Evolutionary conservation across 495 filamentous ascomycete species (phyloP), one percentile per base, ranked within the genome.

Genomic region (Geopyxis carbonaria): DNA sequence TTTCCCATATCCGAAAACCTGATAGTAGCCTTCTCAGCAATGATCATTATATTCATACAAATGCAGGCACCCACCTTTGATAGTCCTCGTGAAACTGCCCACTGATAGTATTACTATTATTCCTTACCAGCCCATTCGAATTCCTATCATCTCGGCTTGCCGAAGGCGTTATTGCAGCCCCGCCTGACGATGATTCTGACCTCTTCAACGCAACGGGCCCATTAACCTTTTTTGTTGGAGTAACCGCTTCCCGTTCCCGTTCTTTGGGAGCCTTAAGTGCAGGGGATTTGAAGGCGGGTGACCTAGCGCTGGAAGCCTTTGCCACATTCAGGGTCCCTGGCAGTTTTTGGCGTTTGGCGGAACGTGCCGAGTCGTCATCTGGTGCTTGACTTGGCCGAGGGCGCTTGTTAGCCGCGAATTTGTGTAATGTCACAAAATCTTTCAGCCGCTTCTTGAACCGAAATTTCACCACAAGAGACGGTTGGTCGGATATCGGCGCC

Each of bases 221-320:
- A 42, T n/a, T n/a, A n/a, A n/a, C n/a, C n/a, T n/a, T n/a, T n/a
- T n/a, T n/a, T n/a, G n/a, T n/a, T n/a, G n/a, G n/a, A n/a, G n/a
- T n/a, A n/a, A n/a, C n/a, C n/a, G n/a, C n/a, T n/a, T n/a, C n/a
- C n/a, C n/a, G n/a, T 52, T 53, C 29, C 38, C 35, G 22, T 53
- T 57, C 46, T 55, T 55, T 9, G 55, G 48, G 31, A 25, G 32
- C 40, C 40, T 53, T 53, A 21, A 52, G 27, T 14, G 50, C 50
- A 19, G 48, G 50, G 31, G 50, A 48, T 34, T 45, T 53, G 27
- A 53, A 53, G 29, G 43, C 50, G 21, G 48, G 48, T 9, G 48
- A 51, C 29, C 48, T 50, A 15, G 43, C 31, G 45, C 28, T 39
- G 13, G 42, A 24, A 25, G 34, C 29, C 24, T 32, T 27, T 22